Conservation (phyloP, 805 yeast species). For the Lipomyces japonicus region DNA sequence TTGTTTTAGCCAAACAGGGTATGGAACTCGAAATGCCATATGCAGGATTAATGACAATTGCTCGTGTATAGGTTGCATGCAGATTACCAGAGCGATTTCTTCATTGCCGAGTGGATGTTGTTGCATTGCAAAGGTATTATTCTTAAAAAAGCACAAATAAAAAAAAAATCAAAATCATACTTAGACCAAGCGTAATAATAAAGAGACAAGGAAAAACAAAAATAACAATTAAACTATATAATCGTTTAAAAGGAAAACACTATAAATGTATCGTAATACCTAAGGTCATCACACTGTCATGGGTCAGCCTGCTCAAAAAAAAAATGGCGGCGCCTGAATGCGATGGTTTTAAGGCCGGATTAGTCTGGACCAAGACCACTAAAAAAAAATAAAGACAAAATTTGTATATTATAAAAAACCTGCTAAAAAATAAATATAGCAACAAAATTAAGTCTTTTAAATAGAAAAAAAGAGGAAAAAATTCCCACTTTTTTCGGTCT, state of each 20-base stretch:
- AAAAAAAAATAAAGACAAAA: neutral
- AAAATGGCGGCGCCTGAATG: conserved; percentile 26
- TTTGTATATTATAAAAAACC: too few species aligned
- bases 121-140: neutral
- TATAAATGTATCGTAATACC: conserved; percentile 26
- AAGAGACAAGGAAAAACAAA: neutral
- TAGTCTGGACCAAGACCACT: conserved; percentile 8
- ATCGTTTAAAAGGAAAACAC: too few species aligned
- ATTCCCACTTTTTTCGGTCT: neutral
- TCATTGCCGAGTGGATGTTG: too few species aligned
- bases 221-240: too few species aligned
- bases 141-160: neutral
- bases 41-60: too few species aligned
- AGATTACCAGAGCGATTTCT: conserved; percentile 25
- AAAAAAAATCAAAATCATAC: neutral
- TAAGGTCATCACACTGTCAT: conserved; percentile 30
- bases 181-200: neutral
- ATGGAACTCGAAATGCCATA: too few species aligned
- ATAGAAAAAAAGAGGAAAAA: neutral
- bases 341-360: conserved; percentile 31
- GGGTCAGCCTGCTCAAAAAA: conserved; percentile 28
- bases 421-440: too few species aligned
- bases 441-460: too few species aligned
- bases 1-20: too few species aligned
- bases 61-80: too few species aligned